These are phyloP conservation scores for Trametes coccinea DNA, from an alignment of 768 basidiomycete species.

Conservation along the genomic window DNA sequence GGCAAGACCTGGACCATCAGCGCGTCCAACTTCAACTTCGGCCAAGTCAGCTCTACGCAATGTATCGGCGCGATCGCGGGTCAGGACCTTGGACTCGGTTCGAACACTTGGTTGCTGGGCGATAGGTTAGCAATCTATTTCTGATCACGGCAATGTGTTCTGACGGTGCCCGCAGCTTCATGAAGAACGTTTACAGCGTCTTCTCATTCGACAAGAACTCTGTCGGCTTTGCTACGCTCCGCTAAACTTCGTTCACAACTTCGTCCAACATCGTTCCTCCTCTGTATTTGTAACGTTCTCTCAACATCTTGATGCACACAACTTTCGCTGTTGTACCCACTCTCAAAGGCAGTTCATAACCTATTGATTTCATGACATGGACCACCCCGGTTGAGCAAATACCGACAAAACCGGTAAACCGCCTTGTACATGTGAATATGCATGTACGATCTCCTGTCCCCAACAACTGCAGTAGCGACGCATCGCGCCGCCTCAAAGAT, in stretches of 20 bases:
- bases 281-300: too few species aligned
- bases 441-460: background rate
- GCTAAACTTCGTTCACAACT: background rate
- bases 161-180: slow-evolving; percentile 16
- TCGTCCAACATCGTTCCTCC: too few species aligned
- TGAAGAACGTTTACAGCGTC: slow-evolving; percentile 31
- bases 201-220: slow-evolving; percentile 29
- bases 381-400: background rate
- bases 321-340: too few species aligned
- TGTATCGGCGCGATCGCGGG: slow-evolving; percentile 31
- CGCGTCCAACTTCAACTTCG: slow-evolving; percentile 31
- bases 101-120: slow-evolving; percentile 28
- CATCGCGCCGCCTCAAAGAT: background rate
- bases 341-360: too few species aligned
- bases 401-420: too few species aligned
- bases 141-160: background rate
- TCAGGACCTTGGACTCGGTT: slow-evolving; percentile 24
- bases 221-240: slow-evolving; percentile 28
- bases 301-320: too few species aligned
- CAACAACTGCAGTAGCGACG: background rate
- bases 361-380: too few species aligned
- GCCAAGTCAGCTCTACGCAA: slow-evolving; percentile 9
- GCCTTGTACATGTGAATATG: background rate
- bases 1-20: slow-evolving; percentile 22
- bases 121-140: slow-evolving; percentile 12